Evolutionary conservation across 495 filamentous ascomycete genomes (phyloP).

Genomic region (Choiromyces venosus): DNA sequence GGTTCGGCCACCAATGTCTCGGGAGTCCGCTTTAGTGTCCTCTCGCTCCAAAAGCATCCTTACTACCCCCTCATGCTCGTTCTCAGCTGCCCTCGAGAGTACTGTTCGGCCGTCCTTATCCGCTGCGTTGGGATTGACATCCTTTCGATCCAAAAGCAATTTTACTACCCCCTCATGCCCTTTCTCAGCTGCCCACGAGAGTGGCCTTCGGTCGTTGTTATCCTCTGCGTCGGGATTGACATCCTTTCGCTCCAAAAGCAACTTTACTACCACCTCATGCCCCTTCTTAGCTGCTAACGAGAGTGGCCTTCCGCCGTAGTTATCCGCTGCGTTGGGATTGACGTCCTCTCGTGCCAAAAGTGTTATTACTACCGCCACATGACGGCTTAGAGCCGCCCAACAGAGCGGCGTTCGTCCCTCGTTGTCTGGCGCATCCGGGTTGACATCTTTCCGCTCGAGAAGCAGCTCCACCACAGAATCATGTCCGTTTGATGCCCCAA

Average conservation of each 20-base stretch:
- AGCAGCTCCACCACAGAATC: too few species aligned
- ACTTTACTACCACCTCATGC: conserved; percentile 7
- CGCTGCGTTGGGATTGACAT: not conserved
- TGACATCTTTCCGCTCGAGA: too few species aligned
- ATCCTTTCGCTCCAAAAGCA: conserved; percentile 7
- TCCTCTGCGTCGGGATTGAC: conserved; percentile 20
- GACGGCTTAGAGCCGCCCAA: too few species aligned
- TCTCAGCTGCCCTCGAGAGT: not conserved
- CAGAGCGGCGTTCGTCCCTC: too few species aligned
- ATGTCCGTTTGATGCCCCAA: too few species aligned
- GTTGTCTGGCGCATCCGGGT: too few species aligned
- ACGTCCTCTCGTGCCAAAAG: not conserved
- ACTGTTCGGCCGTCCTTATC: not conserved
- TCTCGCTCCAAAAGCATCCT: too few species aligned
- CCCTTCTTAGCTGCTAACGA: conserved; percentile 5
- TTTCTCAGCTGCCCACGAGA: conserved; percentile 20
- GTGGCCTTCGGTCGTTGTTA: conserved; percentile 15
- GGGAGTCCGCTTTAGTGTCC: too few species aligned
- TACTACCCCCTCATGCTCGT: too few species aligned
- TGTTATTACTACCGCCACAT: conserved; percentile 6
- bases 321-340: not conserved
- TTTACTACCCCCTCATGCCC: conserved; percentile 35
- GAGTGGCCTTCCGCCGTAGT: conserved; percentile 5
- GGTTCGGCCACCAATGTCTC: too few species aligned
- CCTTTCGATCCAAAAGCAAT: conserved; percentile 16